Percentiles rank a stretch among this genome's conserved stretches.
These are phyloP conservation scores for Trifolium subterraneum DNA, from an alignment of 306 rosid genomes.

Conservation along the genomic window DNA sequence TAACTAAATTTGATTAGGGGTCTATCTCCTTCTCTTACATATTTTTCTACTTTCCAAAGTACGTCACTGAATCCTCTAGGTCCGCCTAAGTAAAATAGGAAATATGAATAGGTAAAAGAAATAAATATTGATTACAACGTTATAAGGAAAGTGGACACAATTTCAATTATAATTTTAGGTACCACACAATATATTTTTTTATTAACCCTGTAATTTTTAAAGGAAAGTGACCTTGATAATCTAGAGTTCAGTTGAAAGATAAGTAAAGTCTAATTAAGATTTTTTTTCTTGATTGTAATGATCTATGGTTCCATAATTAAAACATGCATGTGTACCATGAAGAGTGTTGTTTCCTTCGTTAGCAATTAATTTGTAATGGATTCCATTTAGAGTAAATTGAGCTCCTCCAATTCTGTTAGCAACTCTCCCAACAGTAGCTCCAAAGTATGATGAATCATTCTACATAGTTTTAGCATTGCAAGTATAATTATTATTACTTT, in stretches of 20 bases:
- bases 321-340: constrained; percentile 59
- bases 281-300: no score
- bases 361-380: constrained; percentile 64
- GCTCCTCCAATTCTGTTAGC: constrained; percentile 91
- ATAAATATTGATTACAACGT: no score
- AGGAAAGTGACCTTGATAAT: no score
- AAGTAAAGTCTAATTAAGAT: no score
- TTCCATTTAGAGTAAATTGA: constrained; percentile 71
- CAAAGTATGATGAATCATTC: constrained; percentile 74
- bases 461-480: constrained; percentile 35
- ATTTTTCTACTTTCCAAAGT: constrained; percentile 67
- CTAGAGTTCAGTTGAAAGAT: no score
- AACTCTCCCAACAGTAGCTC: constrained; percentile 78
- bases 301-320: background rate
- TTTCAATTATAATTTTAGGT: background rate
- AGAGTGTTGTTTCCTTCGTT: constrained; percentile 76
- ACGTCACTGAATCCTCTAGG: constrained; percentile 79
- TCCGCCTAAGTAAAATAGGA: constrained; percentile 54
- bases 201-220: no score
- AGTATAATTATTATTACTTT: background rate
- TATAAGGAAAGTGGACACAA: background rate
- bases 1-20: constrained; percentile 70
- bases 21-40: constrained; percentile 50
- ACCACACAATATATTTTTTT: background rate
- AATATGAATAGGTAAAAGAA: background rate